Conservation (phyloP, 495 filamentous ascomycete genomes). For the Apodospora peruviana region DNA sequence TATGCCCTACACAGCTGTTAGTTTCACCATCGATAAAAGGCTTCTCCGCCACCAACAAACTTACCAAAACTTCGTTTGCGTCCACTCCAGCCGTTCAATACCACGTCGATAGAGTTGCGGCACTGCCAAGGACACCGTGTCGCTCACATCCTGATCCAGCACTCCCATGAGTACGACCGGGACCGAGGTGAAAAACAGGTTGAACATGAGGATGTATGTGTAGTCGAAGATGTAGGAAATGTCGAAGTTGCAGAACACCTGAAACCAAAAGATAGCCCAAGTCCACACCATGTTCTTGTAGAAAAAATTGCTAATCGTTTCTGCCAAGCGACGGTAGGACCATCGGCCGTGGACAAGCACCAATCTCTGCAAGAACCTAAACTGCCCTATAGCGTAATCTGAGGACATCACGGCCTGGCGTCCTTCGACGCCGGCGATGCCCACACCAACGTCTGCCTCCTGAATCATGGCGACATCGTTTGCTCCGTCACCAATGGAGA, state of each 20-base stretch:
- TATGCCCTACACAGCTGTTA: conserved; percentile 74
- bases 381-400: conserved; percentile 97
- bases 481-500: conserved; percentile 94
- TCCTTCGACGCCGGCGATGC: conserved; percentile 96
- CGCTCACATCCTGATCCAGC: conserved; percentile 93
- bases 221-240: conserved; percentile 96
- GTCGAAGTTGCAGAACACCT: conserved; percentile 92
- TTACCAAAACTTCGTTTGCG: conserved; percentile 93
- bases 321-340: conserved; percentile 88
- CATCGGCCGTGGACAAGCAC: conserved; percentile 94
- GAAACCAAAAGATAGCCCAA: conserved; percentile 96
- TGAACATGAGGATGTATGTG: conserved; percentile 93
- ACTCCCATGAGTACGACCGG: conserved; percentile 96
- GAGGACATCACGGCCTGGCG: conserved; percentile 98
- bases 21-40: too few species aligned
- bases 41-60: too few species aligned
- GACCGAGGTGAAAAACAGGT: conserved; percentile 93
- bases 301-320: conserved; percentile 98
- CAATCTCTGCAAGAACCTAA: conserved; percentile 86
- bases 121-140: conserved; percentile 87
- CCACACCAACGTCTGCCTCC: conserved; percentile 96
- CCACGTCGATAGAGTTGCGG: conserved; percentile 94
- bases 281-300: conserved; percentile 99
- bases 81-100: conserved; percentile 97
- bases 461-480: conserved; percentile 99